Conservation (phyloP, 371 early-diverging fungal species). For the Mucor sp. region DNA sequence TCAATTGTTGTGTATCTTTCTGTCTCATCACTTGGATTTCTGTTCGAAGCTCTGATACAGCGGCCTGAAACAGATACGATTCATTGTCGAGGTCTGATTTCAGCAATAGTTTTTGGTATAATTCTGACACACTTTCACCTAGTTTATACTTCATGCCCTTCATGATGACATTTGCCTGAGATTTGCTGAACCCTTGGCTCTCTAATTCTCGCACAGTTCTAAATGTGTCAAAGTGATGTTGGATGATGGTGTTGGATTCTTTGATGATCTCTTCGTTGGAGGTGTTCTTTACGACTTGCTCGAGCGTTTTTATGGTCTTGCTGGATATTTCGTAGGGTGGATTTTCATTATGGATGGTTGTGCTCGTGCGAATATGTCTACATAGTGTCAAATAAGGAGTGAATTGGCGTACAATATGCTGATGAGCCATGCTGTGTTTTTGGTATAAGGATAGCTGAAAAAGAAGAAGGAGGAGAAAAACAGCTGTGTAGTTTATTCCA, state of each 20-base stretch:
- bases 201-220: slow-evolving; percentile 65
- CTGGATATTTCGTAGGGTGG: not conserved
- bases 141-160: slow-evolving; percentile 68
- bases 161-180: slow-evolving; percentile 77
- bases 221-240: slow-evolving; percentile 74
- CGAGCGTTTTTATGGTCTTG: not conserved
- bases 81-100: slow-evolving; percentile 63
- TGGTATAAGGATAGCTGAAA: not conserved
- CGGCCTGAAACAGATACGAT: slow-evolving; percentile 68
- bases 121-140: slow-evolving; percentile 40
- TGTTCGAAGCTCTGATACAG: slow-evolving; percentile 76
- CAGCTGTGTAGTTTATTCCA: not conserved
- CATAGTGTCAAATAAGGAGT: not conserved
- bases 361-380: not conserved
- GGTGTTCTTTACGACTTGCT: not conserved
- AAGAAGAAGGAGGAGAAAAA: not conserved
- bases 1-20: slow-evolving; percentile 75
- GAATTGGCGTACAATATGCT: slow-evolving; percentile 2
- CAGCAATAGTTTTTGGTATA: slow-evolving; percentile 21
- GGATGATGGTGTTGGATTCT: slow-evolving; percentile 1
- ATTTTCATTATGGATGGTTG: not conserved
- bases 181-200: slow-evolving; percentile 63
- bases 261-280: not conserved
- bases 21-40: slow-evolving; percentile 81
- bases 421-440: not conserved